phyloP scores from a whole-genome alignment of 345 rosid genomes.

The Aegle marmelos region DNA sequence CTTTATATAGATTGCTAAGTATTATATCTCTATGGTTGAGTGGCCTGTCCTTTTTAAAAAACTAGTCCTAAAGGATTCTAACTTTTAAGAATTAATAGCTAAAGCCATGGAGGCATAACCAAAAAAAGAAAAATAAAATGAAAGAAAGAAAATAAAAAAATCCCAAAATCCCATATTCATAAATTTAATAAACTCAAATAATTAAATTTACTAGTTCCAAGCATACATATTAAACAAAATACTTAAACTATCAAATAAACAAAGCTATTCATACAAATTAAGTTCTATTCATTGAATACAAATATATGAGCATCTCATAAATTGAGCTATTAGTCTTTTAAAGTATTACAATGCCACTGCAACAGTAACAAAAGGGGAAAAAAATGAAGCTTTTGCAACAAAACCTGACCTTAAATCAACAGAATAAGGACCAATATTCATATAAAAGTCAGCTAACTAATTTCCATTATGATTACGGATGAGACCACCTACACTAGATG shows the following conservation, averaged over 20 bases:
- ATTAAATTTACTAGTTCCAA: conserved; percentile 3
- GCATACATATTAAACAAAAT: not conserved
- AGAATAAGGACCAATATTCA: too few relatives aligned
- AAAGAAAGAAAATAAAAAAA: not conserved
- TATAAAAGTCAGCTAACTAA: too few relatives aligned
- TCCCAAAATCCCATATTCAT: too few relatives aligned
- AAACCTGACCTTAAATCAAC: conserved; percentile 15
- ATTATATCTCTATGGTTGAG: conserved; percentile 71
- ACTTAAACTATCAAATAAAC: too few relatives aligned
- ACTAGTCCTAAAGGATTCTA: conserved; percentile 50
- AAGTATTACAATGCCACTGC: too few relatives aligned
- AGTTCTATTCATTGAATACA: too few relatives aligned
- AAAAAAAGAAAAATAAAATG: not conserved
- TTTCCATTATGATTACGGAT: too few relatives aligned
- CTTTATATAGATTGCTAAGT: conserved; percentile 83
- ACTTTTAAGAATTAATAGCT: conserved; percentile 27
- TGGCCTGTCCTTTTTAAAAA: conserved; percentile 49
- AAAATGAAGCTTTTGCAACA: not conserved
- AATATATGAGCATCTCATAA: not conserved
- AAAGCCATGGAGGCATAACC: conserved; percentile 44
- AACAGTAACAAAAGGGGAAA: not conserved
- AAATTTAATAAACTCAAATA: not conserved
- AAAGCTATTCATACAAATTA: too few relatives aligned
- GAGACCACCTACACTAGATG: too few relatives aligned
- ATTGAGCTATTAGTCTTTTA: too few relatives aligned